These are phyloP conservation scores for Cordyceps militaris DNA, from an alignment of 2,329 filamentous ascomycete species.

Conservation along the genomic window DNA sequence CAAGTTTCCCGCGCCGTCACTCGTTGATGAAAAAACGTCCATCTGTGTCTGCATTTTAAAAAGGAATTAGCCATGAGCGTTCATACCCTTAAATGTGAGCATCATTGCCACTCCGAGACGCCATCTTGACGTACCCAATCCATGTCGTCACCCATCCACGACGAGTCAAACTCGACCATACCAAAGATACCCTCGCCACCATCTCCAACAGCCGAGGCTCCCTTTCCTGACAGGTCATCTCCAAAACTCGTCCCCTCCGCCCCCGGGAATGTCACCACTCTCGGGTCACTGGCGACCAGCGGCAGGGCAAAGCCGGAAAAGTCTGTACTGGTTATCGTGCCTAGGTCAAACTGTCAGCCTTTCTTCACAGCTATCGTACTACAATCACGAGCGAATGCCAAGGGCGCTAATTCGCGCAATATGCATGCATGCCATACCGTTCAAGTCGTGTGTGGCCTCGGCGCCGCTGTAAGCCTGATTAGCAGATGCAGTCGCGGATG, in stretches of 20 bases:
- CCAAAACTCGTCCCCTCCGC: neutral
- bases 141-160: constrained; percentile 31
- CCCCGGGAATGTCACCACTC: constrained; percentile 6
- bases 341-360: neutral
- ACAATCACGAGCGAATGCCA: neutral
- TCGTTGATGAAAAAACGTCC: neutral
- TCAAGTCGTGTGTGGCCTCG: neutral
- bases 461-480: neutral
- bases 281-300: constrained; percentile 1
- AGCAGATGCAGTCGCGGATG: neutral
- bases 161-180: constrained; percentile 26
- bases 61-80: neutral
- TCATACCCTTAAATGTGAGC: no score
- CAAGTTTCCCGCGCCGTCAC: neutral
- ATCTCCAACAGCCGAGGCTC: constrained; percentile 17
- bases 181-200: constrained; percentile 16
- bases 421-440: neutral
- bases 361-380: constrained; percentile 1
- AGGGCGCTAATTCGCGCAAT: neutral
- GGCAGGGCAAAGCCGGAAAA: neutral
- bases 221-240: neutral
- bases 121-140: constrained; percentile 30
- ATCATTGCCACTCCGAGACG: neutral
- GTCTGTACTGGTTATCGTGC: neutral
- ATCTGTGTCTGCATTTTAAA: neutral